Percentiles rank a stretch among this genome's conserved stretches.
phyloP scores from a whole-genome alignment of 1,139 yeast genomes.

The Arxiozyma telluris region DNA sequence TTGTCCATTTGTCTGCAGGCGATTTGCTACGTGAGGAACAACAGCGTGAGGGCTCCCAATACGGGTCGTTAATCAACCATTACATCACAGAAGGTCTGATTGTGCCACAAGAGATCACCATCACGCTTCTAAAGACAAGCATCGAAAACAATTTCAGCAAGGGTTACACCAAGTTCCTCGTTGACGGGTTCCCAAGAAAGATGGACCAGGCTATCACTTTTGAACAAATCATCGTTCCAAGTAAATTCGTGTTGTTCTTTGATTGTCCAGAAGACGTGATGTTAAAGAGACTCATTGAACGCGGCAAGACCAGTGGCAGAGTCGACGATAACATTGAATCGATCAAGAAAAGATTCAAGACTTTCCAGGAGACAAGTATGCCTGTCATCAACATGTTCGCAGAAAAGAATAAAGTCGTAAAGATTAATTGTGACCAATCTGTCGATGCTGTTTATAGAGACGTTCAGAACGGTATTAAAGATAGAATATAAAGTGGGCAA shows the following conservation, averaged over 20 bases:
- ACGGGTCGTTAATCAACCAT: constrained; percentile 75
- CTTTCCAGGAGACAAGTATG: constrained; percentile 83
- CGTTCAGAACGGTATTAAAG: constrained; percentile 57
- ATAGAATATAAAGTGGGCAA: constrained; percentile 10
- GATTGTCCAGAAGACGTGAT: constrained; percentile 89
- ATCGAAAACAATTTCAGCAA: constrained; percentile 43
- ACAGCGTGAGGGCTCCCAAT: constrained; percentile 68
- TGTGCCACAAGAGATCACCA: constrained; percentile 93
- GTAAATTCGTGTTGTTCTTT: constrained; percentile 77
- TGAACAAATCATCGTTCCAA: constrained; percentile 69
- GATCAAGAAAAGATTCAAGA: constrained; percentile 77
- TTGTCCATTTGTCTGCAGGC: constrained; percentile 89
- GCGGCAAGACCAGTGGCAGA: constrained; percentile 94
- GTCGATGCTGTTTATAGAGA: constrained; percentile 71
- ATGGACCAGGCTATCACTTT: constrained; percentile 96
- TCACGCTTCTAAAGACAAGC: constrained; percentile 74
- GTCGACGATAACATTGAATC: constrained; percentile 88
- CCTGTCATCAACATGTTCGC: constrained; percentile 88
- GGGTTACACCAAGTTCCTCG: constrained; percentile 57
- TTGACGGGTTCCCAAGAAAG: constrained; percentile 96
- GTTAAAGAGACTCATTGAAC: constrained; percentile 74
- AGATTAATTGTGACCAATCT: constrained; percentile 66
- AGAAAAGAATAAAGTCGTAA: constrained; percentile 66
- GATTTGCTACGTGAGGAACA: constrained; percentile 92
- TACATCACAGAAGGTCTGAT: constrained; percentile 81